phyloP scores from a whole-genome alignment of 306 rosid species.

The Trifolium fragiferum region DNA sequence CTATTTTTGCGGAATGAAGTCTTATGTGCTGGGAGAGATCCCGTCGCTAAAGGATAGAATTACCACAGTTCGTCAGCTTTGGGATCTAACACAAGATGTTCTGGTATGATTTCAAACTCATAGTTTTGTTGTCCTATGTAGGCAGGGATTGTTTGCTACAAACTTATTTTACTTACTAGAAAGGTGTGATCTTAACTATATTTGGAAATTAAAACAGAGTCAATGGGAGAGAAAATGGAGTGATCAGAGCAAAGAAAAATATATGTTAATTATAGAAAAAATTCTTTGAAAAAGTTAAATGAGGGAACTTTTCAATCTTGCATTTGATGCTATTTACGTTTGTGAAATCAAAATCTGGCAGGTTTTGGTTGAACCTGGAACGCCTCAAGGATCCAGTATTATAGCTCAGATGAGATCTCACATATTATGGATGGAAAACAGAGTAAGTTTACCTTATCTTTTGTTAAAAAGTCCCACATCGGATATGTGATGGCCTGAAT shows the following conservation, averaged over 20 bases:
- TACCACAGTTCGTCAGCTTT: constrained; percentile 89
- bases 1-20: constrained; percentile 61
- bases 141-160: constrained; percentile 15
- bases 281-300: background rate
- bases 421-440: constrained; percentile 88
- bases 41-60: constrained; percentile 85
- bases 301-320: constrained; percentile 8
- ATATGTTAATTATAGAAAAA: constrained; percentile 10
- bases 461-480: too few relatives aligned
- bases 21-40: constrained; percentile 96
- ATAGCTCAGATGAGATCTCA: constrained; percentile 97
- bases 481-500: too few relatives aligned
- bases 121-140: constrained; percentile 28
- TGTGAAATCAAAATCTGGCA: constrained; percentile 46
- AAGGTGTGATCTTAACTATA: background rate
- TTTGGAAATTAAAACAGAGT: constrained; percentile 9
- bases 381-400: constrained; percentile 86
- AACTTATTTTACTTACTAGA: constrained; percentile 9
- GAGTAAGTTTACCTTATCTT: constrained; percentile 54
- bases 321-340: constrained; percentile 35
- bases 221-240: constrained; percentile 16
- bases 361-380: constrained; percentile 96
- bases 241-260: constrained; percentile 20
- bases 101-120: constrained; percentile 62
- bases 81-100: constrained; percentile 86